A percentile compares a stretch with the other conserved stretches of the same genome.
These are phyloP conservation scores for Eimeria tenella DNA, from an alignment of 169 alveolate species.

Conservation along the genomic window DNA sequence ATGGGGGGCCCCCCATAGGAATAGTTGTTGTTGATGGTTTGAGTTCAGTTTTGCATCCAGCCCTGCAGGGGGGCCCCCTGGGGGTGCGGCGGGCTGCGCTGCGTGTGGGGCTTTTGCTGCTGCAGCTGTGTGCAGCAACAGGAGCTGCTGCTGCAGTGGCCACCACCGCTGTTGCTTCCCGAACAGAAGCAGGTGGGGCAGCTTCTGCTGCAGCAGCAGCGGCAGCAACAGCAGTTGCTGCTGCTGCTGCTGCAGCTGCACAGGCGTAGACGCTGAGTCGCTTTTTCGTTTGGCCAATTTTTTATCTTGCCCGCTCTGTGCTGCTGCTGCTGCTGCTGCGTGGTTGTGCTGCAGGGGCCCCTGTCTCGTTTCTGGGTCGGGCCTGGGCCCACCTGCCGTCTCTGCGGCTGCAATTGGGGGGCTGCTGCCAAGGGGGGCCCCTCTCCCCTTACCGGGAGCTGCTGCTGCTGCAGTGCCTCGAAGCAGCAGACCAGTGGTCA, in stretches of 20 bases:
- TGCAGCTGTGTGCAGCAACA: background rate
- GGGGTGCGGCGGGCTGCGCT: background rate
- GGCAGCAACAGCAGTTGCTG: background rate
- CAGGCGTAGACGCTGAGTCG: background rate
- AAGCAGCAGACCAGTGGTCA: background rate
- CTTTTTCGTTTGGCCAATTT: background rate
- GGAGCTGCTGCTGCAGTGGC: background rate
- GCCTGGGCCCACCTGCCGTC: background rate
- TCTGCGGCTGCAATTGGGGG: background rate
- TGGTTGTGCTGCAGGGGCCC: background rate
- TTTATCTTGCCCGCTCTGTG: too few relatives aligned
- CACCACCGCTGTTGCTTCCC: background rate
- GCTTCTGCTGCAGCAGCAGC: background rate
- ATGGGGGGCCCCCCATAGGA: background rate
- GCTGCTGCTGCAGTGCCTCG: background rate
- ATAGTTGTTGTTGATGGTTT: background rate
- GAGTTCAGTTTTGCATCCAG: background rate
- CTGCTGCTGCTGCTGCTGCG: background rate
- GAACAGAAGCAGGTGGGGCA: background rate
- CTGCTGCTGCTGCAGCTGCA: background rate
- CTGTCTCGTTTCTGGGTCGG: background rate
- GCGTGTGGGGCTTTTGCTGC: background rate
- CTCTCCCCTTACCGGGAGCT: background rate
- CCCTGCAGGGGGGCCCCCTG: constrained; percentile 4
- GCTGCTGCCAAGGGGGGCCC: background rate